Evolutionary conservation across 2,329 filamentous ascomycete species (phyloP).

Genomic region (Tolypocladium tundrense): DNA sequence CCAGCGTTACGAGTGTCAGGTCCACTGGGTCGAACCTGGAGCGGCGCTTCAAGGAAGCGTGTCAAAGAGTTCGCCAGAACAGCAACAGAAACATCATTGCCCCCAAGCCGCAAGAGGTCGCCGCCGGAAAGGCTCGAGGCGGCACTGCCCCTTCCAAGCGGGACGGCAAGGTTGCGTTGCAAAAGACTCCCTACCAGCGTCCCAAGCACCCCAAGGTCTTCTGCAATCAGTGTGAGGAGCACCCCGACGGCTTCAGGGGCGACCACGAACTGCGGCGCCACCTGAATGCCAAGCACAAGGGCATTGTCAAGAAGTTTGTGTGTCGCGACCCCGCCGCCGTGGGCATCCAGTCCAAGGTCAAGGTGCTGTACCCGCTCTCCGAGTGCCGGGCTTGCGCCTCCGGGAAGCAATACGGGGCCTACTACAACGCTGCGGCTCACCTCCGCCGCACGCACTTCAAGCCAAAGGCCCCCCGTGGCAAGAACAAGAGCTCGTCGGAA

Average conservation of each 20-base stretch:
- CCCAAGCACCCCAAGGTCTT: slow-evolving; percentile 62
- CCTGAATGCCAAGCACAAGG: slow-evolving; percentile 53
- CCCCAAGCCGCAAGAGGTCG: slow-evolving; percentile 30
- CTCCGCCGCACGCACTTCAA: slow-evolving; percentile 83
- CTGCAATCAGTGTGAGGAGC: slow-evolving; percentile 60
- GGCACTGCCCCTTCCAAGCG: slow-evolving; percentile 17
- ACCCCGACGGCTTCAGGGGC: slow-evolving; percentile 72
- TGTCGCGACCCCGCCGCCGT: slow-evolving; percentile 41
- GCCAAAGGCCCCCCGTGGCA: slow-evolving; percentile 40
- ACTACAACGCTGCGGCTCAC: slow-evolving; percentile 93
- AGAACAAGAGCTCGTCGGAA: slow-evolving; percentile 26
- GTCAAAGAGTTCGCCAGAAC: slow-evolving; percentile 34
- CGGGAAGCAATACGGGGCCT: slow-evolving; percentile 73
- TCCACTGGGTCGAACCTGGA: slow-evolving; percentile 34
- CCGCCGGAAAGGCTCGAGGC: slow-evolving; percentile 2
- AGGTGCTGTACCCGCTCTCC: slow-evolving; percentile 52
- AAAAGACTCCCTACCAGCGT: slow-evolving; percentile 39
- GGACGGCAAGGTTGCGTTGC: slow-evolving; percentile 33
- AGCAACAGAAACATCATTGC: slow-evolving; percentile 27
- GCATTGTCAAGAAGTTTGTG: slow-evolving; percentile 43
- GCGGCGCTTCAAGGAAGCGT: slow-evolving; percentile 36
- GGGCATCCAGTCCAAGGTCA: slow-evolving; percentile 31
- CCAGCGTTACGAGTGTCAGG: slow-evolving; percentile 28
- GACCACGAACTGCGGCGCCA: slow-evolving; percentile 73
- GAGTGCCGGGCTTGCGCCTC: slow-evolving; percentile 77